A percentile compares a stretch with the other conserved stretches of the same genome.
Evolutionary conservation across 1,139 yeast genomes (phyloP).

Genomic region (Geotrichum restrictum): DNA sequence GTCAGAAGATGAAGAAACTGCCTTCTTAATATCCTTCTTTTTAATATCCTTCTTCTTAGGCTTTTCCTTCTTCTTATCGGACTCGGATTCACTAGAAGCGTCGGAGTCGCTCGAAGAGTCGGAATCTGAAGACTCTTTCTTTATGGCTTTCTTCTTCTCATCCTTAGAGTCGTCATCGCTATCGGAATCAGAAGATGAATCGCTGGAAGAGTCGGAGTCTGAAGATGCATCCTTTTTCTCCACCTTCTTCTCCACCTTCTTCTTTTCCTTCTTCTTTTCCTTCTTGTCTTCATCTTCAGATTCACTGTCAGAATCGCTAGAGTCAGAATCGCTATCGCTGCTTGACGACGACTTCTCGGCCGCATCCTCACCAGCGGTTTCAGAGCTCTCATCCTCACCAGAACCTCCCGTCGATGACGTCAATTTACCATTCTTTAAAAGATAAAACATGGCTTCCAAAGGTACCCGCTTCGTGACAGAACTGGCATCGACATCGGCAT

Average conservation of each 20-base stretch:
- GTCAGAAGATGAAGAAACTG: slow-evolving; percentile 17
- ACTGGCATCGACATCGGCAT: slow-evolving; percentile 6
- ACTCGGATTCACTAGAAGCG: slow-evolving; percentile 24
- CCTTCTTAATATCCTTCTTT: slow-evolving; percentile 22
- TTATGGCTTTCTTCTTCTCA: too few relatives aligned
- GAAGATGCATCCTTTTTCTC: slow-evolving; percentile 2
- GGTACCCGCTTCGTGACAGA: slow-evolving; percentile 7
- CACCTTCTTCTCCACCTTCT: not conserved
- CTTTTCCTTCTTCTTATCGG: slow-evolving; percentile 27
- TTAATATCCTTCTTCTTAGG: slow-evolving; percentile 25
- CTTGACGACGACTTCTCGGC: slow-evolving; percentile 1
- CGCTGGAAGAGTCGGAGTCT: slow-evolving; percentile 28
- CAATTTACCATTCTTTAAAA: slow-evolving; percentile 17
- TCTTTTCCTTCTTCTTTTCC: slow-evolving; percentile 12
- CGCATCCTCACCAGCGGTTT: slow-evolving; percentile 27
- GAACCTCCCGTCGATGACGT: not conserved
- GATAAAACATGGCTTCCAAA: slow-evolving; percentile 18
- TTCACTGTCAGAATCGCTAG: slow-evolving; percentile 15
- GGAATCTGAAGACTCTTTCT: slow-evolving; percentile 29
- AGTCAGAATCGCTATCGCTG: slow-evolving; percentile 21
- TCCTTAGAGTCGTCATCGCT: slow-evolving; percentile 23
- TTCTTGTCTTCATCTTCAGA: slow-evolving; percentile 20
- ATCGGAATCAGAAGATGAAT: slow-evolving; percentile 14
- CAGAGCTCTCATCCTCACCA: slow-evolving; percentile 20
- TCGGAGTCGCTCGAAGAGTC: too few relatives aligned